Percentiles rank a stretch among this genome's conserved stretches.
Evolutionary conservation across 2,329 filamentous ascomycete genomes (phyloP).

Genomic region (Camillea tinctor): DNA sequence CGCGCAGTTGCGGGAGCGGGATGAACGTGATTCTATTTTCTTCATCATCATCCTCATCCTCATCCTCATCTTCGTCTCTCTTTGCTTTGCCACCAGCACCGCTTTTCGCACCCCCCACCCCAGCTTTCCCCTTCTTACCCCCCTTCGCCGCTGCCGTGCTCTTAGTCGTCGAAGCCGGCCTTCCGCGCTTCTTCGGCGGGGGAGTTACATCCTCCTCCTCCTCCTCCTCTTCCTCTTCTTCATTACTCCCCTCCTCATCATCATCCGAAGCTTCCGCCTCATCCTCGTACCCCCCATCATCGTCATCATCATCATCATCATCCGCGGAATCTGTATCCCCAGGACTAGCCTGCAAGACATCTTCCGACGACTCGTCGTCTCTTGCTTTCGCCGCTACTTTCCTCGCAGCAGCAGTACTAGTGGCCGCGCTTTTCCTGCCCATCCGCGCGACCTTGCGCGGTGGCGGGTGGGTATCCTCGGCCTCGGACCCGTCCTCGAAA

Average conservation of each 20-base stretch:
- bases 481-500: constrained; percentile 41
- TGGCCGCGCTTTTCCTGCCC: not conserved
- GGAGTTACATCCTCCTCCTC: constrained; percentile 7
- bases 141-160: not conserved
- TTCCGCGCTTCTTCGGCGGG: constrained; percentile 19
- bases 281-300: constrained; percentile 30
- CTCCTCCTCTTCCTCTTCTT: constrained; percentile 22
- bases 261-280: constrained; percentile 7
- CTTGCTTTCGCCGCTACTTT: constrained; percentile 6
- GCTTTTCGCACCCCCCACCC: too few species aligned
- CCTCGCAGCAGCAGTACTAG: not conserved
- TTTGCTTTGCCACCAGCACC: too few species aligned
- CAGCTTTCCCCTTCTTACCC: constrained; percentile 24
- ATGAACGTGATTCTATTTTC: constrained; percentile 42
- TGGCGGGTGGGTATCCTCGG: constrained; percentile 18
- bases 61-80: constrained; percentile 17
- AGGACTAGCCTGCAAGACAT: constrained; percentile 16
- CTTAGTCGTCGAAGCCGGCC: constrained; percentile 19
- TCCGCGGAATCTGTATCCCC: constrained; percentile 18
- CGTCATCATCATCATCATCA: constrained; percentile 31
- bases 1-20: constrained; percentile 41
- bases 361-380: constrained; percentile 18
- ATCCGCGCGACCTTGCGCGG: constrained; percentile 20
- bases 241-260: constrained; percentile 32
- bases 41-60: constrained; percentile 33